Percentiles rank a stretch among this genome's conserved stretches.
phyloP scores from a whole-genome alignment of 805 yeast species.

The Cyberlindnera xishuangbannaensis region DNA sequence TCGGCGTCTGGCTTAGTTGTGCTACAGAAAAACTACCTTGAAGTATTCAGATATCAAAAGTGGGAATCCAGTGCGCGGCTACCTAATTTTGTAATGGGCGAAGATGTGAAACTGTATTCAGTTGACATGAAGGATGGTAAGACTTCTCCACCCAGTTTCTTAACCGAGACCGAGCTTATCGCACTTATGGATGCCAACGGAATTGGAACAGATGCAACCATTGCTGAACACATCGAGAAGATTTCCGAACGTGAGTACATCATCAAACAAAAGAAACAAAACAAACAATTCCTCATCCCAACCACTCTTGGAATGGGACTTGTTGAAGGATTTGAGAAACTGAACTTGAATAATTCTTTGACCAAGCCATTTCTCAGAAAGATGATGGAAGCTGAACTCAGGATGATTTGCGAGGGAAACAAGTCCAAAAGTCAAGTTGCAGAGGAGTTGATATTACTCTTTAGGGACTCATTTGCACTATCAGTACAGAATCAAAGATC shows the following conservation, averaged over 20 bases:
- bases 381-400: conserved; percentile 62
- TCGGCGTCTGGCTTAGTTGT: conserved; percentile 71
- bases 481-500: conserved; percentile 37
- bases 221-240: conserved; percentile 94
- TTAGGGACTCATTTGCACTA: conserved; percentile 53
- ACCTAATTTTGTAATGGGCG: conserved; percentile 58
- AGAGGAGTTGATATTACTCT: conserved; percentile 46
- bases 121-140: conserved; percentile 66
- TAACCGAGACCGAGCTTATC: conserved; percentile 91
- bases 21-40: conserved; percentile 67
- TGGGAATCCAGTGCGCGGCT: conserved; percentile 67
- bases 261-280: conserved; percentile 33
- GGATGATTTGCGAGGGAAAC: conserved; percentile 62
- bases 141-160: conserved; percentile 73
- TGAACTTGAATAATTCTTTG: conserved; percentile 68
- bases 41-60: conserved; percentile 68
- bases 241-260: conserved; percentile 66
- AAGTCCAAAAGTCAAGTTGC: conserved; percentile 49
- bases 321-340: conserved; percentile 79
- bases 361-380: conserved; percentile 87
- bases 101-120: conserved; percentile 46
- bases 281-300: conserved; percentile 54
- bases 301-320: conserved; percentile 79
- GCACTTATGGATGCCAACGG: conserved; percentile 95
- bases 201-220: conserved; percentile 98